Conservation (phyloP, 768 basidiomycete species). For the Mycena capillaripes region DNA sequence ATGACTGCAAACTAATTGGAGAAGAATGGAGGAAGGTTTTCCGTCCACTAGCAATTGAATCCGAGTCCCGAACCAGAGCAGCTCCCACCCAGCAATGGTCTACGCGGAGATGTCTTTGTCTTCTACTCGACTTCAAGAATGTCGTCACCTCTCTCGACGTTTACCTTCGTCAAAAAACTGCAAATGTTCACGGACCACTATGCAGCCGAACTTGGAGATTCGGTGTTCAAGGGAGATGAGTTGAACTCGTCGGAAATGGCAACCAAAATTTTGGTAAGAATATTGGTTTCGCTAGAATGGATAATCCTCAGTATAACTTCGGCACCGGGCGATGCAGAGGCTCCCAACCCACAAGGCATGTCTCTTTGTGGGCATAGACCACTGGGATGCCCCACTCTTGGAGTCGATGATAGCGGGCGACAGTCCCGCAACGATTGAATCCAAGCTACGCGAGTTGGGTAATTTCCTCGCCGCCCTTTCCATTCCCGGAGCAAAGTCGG, state of each 20-base stretch:
- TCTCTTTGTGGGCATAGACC: slow-evolving; percentile 6
- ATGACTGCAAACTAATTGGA: background rate
- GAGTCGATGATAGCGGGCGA: background rate
- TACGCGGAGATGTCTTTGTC: background rate
- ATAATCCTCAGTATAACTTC: background rate
- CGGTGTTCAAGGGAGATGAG: no score
- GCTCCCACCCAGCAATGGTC: background rate
- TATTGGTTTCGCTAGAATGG: background rate
- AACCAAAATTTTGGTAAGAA: no score
- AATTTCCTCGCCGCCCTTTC: background rate
- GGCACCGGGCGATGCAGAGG: background rate
- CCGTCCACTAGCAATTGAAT: no score
- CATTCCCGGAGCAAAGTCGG: background rate
- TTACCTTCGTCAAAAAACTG: background rate
- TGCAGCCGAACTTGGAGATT: background rate
- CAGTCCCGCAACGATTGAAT: background rate
- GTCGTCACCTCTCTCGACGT: background rate
- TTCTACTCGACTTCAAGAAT: background rate
- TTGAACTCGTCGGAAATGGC: no score
- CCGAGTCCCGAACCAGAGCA: no score
- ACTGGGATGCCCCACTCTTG: slow-evolving; percentile 12
- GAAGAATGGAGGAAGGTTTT: background rate
- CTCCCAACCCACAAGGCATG: background rate
- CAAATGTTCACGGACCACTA: background rate
- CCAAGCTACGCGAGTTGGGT: background rate